Base-by-base conservation (phyloP, 2,329 filamentous ascomycete species). In the Didymella segeticola region DNA sequence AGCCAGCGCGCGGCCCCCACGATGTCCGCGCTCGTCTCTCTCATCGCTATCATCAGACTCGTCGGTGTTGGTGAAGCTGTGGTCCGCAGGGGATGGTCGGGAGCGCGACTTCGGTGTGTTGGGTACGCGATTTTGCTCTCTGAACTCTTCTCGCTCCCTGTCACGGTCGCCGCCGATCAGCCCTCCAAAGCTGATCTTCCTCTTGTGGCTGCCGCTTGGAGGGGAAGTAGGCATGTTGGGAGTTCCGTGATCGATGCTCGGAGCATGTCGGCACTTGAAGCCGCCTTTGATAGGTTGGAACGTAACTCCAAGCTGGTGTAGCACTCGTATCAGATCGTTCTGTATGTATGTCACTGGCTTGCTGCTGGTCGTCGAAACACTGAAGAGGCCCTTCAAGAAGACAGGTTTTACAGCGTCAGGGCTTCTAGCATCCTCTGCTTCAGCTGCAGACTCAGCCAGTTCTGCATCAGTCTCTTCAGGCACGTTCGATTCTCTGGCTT, bases 381-480 rank as follows among this genome's bases (percentile, higher is more conserved):
- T 98, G 78, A 99, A 98, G 15, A 99, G 82, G 4, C 95, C 95
- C 76, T 98, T 99, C 52, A 99, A 84, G 73, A 89, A 98, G 3
- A 98, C 95, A 0, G 95, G 95, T 73, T 96, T 97, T 47, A 93
- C 88, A 56, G 93, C 85, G 62, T 96, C 91, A 5, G 89, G 87
- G 62, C 85, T 88, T 20, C 77, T 74, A 19, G 60, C 86, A 57
- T 86, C 83, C 27, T 76, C 73, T 27, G 83, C 81, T 43, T 78
- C 75, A 33, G 82, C 80, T 15, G 80, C 71, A 22, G 77, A 79
- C 53, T 82, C 81, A 1, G 79, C 78, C 22, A 91, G 78, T 52
- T 97, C 92, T 42, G 87, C 84, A 68, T 96, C 91, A 0, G 92
- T 96, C 77, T 97, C 95, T 73, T 98, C 93, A 0, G 90, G 90